Evolutionary conservation across 148 eudicot genomes (phyloP).

Genomic region (Persicaria maculosa): DNA sequence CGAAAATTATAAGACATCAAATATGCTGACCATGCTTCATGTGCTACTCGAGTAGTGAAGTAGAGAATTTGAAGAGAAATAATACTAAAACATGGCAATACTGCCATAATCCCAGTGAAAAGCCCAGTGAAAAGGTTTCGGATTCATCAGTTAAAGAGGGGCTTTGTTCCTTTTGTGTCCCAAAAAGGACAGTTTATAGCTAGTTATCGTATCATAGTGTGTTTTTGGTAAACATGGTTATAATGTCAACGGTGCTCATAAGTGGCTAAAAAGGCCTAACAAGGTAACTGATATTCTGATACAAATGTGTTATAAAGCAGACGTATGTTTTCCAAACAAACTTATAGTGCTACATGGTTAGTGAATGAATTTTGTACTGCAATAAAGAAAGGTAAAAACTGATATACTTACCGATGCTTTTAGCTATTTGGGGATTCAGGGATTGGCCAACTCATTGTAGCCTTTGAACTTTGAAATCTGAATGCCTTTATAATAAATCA

Average conservation of each 20-base stretch:
- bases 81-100: no score
- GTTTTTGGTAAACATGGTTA: background rate
- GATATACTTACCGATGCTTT: background rate
- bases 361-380: background rate
- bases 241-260: no score
- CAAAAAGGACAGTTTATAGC: background rate
- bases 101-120: background rate
- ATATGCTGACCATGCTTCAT: no score
- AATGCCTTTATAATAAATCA: conserved; percentile 4
- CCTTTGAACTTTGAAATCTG: background rate
- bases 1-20: background rate
- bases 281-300: no score
- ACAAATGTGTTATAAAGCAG: no score
- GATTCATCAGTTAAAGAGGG: background rate
- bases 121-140: background rate
- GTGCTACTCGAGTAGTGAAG: no score
- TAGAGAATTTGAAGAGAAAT: no score
- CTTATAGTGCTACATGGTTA: no score
- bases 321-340: no score
- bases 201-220: background rate
- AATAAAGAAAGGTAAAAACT: background rate
- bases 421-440: background rate
- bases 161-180: background rate
- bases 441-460: background rate
- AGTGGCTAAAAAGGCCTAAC: no score